phyloP scores from a whole-genome alignment of 2,329 filamentous ascomycete genomes.

The Chrysosporium queenslandicum region DNA sequence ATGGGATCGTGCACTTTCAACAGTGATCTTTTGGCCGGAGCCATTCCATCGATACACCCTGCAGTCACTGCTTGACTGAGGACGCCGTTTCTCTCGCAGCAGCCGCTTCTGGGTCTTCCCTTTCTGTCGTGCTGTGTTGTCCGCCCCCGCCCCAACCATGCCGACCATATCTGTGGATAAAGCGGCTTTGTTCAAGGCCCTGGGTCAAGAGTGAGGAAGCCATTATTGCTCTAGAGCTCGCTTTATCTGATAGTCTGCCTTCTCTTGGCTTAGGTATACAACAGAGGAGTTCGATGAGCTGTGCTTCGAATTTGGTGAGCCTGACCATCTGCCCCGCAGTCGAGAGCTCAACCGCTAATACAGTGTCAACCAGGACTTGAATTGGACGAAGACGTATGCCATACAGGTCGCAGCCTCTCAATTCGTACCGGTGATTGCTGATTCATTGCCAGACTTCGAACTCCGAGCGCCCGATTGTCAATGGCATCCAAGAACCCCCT shows the following conservation, averaged over 20 bases:
- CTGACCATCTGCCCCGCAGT: constrained; percentile 13
- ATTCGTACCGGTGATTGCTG: constrained; percentile 20
- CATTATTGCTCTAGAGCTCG: background rate
- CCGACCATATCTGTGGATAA: constrained; percentile 97
- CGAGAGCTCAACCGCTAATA: constrained; percentile 24
- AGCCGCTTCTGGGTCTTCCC: too few species aligned
- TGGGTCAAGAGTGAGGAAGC: constrained; percentile 67
- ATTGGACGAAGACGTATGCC: constrained; percentile 72
- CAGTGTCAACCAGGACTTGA: constrained; percentile 55
- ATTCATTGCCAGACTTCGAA: constrained; percentile 51
- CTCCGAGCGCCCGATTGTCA: constrained; percentile 59
- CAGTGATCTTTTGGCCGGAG: background rate
- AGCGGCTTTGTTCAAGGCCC: constrained; percentile 83
- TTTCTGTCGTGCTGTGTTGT: background rate
- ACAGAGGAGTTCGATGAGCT: constrained; percentile 93
- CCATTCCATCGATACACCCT: background rate
- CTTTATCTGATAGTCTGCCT: constrained; percentile 3
- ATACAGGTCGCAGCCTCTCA: background rate
- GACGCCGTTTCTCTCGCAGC: background rate
- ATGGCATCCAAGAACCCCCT: constrained; percentile 74
- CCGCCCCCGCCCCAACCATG: constrained; percentile 48
- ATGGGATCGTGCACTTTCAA: background rate
- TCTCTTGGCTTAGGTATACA: constrained; percentile 59
- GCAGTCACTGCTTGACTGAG: background rate
- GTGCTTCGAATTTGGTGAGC: constrained; percentile 86